Conservation (phyloP, 164 flowering plant species). For the Kingdonia uniflora region DNA sequence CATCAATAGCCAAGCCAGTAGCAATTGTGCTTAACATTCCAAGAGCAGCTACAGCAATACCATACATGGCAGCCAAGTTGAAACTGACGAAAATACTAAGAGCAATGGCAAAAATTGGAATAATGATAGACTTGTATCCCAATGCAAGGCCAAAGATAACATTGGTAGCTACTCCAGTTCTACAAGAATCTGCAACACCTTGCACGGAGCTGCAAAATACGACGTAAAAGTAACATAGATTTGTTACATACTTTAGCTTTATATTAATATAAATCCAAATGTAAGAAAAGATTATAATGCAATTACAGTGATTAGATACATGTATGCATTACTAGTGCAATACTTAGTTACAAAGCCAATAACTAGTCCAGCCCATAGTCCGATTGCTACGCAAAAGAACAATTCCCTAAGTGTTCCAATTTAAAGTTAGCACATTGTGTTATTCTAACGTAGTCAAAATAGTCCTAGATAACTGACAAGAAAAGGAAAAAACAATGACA, state of each 20-base stretch:
- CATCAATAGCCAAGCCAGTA: constrained; percentile 84
- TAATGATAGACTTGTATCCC: constrained; percentile 48
- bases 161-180: constrained; percentile 54
- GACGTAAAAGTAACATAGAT: background rate
- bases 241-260: too few relatives aligned
- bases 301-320: constrained; percentile 13
- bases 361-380: constrained; percentile 50
- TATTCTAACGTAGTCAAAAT: background rate
- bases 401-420: constrained; percentile 29
- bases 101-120: constrained; percentile 50
- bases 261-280: too few relatives aligned
- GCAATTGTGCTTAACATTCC: constrained; percentile 73
- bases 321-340: constrained; percentile 48
- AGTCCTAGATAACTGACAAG: too few relatives aligned
- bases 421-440: background rate
- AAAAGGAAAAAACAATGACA: background rate
- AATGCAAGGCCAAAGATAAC: constrained; percentile 51
- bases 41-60: constrained; percentile 52
- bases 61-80: constrained; percentile 52
- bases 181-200: constrained; percentile 58
- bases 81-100: constrained; percentile 41
- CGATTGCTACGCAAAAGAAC: constrained; percentile 42
- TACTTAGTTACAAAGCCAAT: constrained; percentile 50
- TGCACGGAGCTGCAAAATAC: constrained; percentile 42
- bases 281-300: too few relatives aligned